phyloP scores from a whole-genome alignment of 2,329 filamentous ascomycete genomes.

The Trichophyton schoenleinii region DNA sequence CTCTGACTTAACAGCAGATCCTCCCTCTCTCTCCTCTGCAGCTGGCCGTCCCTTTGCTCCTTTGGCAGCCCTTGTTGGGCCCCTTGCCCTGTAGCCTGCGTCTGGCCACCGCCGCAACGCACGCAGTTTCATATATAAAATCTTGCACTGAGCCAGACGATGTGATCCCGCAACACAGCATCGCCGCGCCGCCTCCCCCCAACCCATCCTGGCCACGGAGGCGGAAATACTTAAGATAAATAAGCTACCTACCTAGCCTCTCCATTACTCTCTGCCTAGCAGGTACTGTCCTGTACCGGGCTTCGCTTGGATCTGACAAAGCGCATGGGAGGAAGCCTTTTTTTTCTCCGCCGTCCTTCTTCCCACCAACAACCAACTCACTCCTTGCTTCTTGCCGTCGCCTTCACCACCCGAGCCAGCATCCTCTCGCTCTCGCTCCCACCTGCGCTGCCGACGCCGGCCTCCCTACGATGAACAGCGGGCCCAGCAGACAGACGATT shows the following conservation, averaged over 20 bases:
- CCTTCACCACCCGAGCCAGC: not conserved
- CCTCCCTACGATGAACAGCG: slow-evolving; percentile 23
- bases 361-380: no score
- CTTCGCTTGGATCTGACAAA: no score
- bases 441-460: not conserved
- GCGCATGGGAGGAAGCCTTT: no score
- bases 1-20: not conserved
- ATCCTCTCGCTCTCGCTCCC: not conserved
- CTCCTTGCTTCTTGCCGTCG: not conserved
- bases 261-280: no score
- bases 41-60: not conserved
- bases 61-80: not conserved
- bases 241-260: no score
- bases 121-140: not conserved
- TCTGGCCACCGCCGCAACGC: not conserved
- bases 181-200: not conserved
- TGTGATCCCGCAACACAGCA: not conserved
- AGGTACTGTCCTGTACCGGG: no score
- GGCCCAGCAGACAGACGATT: slow-evolving; percentile 26
- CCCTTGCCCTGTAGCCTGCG: not conserved
- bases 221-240: no score
- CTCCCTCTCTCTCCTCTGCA: not conserved
- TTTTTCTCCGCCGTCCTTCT: no score
- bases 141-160: not conserved
- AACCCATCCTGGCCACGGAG: no score